phyloP scores from a whole-genome alignment of 169 alveolate species.

The Plasmodium ovale region DNA sequence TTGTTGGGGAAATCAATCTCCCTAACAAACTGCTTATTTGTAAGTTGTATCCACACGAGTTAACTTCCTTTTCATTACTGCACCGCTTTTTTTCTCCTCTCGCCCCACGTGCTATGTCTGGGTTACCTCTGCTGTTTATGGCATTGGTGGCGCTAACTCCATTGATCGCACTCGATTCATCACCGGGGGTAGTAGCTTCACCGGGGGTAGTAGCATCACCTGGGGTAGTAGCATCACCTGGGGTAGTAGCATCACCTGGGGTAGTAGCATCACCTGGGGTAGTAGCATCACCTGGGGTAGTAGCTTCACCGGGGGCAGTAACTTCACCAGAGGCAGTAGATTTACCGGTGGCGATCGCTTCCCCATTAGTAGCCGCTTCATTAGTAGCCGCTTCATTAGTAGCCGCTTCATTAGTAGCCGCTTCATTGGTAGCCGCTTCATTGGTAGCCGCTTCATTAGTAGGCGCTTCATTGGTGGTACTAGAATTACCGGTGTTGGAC shows the following conservation, averaged over 20 bases:
- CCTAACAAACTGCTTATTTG: constrained; percentile 77
- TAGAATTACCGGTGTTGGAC: no score
- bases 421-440: background rate
- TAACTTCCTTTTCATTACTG: constrained; percentile 59
- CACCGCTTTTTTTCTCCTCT: background rate
- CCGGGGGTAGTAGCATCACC: no score
- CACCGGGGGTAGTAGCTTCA: no score
- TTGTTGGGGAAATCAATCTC: constrained; percentile 78
- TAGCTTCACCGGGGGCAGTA: background rate
- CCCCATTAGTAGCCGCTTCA: background rate
- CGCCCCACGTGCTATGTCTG: background rate
- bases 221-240: no score
- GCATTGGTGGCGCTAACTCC: no score
- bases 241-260: no score
- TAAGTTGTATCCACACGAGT: constrained; percentile 72
- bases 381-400: background rate
- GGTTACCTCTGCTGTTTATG: no score
- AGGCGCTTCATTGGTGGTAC: background rate
- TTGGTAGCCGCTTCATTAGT: background rate
- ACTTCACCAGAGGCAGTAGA: background rate
- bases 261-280: no score
- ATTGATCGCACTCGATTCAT: no score
- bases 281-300: no score
- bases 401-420: background rate
- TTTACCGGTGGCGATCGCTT: background rate